A percentile compares a stretch with the other conserved stretches of the same genome.
Conservation (phyloP, 345 rosid species). For the Excoecaria cochinchinensis region DNA sequence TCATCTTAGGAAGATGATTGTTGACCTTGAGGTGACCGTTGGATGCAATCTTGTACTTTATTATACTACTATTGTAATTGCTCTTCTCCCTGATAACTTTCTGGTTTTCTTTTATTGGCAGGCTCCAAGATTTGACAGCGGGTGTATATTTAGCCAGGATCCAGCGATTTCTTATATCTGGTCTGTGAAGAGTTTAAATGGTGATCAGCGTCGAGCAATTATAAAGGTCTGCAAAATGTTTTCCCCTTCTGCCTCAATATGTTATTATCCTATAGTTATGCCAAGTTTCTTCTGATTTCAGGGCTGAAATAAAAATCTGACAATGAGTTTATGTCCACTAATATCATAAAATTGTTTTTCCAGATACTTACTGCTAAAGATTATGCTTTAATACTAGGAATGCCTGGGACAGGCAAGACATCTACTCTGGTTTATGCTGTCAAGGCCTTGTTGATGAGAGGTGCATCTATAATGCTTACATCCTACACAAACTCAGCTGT, state of each 20-base stretch:
- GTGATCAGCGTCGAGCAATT: conserved; percentile 95
- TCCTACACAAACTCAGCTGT: conserved; percentile 99
- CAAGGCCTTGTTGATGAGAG: conserved; percentile 90
- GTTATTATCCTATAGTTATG: not conserved
- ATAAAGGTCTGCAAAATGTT: conserved; percentile 61
- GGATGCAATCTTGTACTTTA: conserved; percentile 1
- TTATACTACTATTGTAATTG: not conserved
- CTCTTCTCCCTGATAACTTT: not conserved
- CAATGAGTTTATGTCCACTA: not conserved
- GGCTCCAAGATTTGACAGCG: conserved; percentile 96
- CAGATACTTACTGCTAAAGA: conserved; percentile 95
- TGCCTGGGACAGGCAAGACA: conserved; percentile 99
- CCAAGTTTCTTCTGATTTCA: not conserved
- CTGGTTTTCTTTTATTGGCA: conserved; percentile 27
- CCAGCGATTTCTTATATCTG: conserved; percentile 92
- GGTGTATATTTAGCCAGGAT: conserved; percentile 88
- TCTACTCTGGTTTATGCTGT: conserved; percentile 96
- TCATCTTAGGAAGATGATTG: conserved; percentile 78
- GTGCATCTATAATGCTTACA: conserved; percentile 89
- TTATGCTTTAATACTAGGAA: conserved; percentile 90
- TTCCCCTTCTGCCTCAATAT: conserved; percentile 3
- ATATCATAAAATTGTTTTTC: conserved; percentile 28
- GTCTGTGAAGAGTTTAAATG: conserved; percentile 83
- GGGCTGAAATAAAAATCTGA: not conserved
- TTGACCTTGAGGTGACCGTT: conserved; percentile 83